Conservation (phyloP, 225 moss, liverwort and hornwort species). For the Lunularia cruciata region DNA sequence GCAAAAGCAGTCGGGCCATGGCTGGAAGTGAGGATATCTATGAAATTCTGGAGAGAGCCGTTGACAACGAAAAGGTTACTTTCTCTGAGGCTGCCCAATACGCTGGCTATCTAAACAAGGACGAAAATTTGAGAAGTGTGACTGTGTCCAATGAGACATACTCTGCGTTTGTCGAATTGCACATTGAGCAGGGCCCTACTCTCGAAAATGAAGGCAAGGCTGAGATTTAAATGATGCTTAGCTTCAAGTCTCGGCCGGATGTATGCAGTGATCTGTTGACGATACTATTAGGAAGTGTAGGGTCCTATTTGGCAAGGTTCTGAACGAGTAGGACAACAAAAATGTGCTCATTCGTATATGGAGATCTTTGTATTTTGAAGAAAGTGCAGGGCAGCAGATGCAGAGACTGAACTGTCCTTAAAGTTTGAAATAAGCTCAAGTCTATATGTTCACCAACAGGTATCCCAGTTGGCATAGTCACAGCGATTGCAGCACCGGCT, state of each 20-base stretch:
- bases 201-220: conserved; percentile 84
- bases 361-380: too few relatives aligned
- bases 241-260: too few relatives aligned
- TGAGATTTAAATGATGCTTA: too few relatives aligned
- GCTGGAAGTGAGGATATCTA: conserved; percentile 55
- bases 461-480: conserved; percentile 79
- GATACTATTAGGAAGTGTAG: too few relatives aligned
- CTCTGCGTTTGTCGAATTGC: conserved; percentile 82
- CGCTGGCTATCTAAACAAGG: conserved; percentile 65
- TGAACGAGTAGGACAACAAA: too few relatives aligned
- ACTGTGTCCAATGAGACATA: conserved; percentile 47
- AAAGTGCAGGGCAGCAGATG: too few relatives aligned
- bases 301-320: too few relatives aligned
- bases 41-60: conserved; percentile 49
- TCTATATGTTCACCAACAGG: conserved; percentile 40
- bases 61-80: conserved; percentile 66
- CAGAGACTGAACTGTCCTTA: too few relatives aligned
- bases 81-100: conserved; percentile 71
- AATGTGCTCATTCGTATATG: too few relatives aligned
- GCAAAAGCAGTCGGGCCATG: conserved; percentile 68
- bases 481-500: conserved; percentile 95
- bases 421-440: too few relatives aligned
- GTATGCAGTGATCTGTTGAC: too few relatives aligned
- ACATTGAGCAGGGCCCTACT: conserved; percentile 97
- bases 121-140: conserved; percentile 54